Base-by-base conservation (phyloP, 306 rosid genomes). In the Boehmeria nivea region DNA sequence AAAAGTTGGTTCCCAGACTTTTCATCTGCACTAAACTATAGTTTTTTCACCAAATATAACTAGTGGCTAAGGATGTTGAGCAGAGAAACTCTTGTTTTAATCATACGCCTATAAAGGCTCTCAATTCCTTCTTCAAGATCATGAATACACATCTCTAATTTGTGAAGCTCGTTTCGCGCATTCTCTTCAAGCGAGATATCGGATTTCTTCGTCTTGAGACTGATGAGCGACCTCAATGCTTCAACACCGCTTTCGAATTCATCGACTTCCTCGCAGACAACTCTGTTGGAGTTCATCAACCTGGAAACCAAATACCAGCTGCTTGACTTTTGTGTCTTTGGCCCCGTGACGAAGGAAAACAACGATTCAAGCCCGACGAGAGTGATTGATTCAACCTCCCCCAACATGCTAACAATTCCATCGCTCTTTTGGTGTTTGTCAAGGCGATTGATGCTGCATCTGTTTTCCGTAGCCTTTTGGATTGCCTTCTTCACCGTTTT, bases 51-150 rank as follows among this genome's bases (percentile, higher is more conserved):
- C n/a, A n/a, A n/a, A n/a, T n/a, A n/a, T n/a, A 38, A 23, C 18
- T 24, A 49, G 20, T 65, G 28, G 72, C 47, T 65, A 47, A 59
- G 45, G 59, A 70, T 64, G 43, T 70, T 70, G 44, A 75, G 81
- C 57, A 65, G 33, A n/a, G 73, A 65, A 16, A 69, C 72, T 65
- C 76, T 75, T 6, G 59, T 60, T 65, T 70, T 75, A 16, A 70
- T 70, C 9, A 75, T 26, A 45, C 49, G 66, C 63, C 81, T 54
- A 20, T 49, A 60, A 17, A 65, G 50, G 45, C 25, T n/a, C 33
- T 70, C 74, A 1, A 71, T 43, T 21, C 47, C 63, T 27, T 48
- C 67, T 51, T 70, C 74, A 3, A 70, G 43, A 13, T 65, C 74
- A 51, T 45, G 51, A 58, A 76, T 65, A 67, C 72, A 43, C n/a